A percentile compares a stretch with the other conserved stretches of the same genome.
phyloP scores from a whole-genome alignment of 1,284 basidiomycete species.

The Vanrija pseudolonga region DNA sequence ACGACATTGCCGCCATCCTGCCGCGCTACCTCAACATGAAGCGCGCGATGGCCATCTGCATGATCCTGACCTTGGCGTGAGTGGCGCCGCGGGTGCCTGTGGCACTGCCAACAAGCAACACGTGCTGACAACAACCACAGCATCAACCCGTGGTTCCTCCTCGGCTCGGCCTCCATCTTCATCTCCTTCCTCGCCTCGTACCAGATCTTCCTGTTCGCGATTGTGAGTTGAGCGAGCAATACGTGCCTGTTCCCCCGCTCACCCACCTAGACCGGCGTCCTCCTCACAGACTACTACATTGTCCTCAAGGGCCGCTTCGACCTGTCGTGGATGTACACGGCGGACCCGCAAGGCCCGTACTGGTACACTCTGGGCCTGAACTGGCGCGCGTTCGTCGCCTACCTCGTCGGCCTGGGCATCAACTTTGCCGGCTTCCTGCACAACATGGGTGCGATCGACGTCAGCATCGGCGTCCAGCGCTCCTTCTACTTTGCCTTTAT shows the following conservation, averaged over 20 bases:
- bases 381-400: conserved; percentile 46
- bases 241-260: conserved; percentile 66
- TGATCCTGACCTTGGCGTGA: conserved; percentile 22
- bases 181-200: conserved; percentile 69
- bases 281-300: conserved; percentile 77
- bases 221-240: too few species aligned
- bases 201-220: conserved; percentile 1
- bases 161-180: conserved; percentile 69
- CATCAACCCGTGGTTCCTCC: conserved; percentile 66
- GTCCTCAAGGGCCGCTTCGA: conserved; percentile 66
- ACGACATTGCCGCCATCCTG: conserved; percentile 40
- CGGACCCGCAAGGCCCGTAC: conserved; percentile 47
- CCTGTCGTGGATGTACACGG: conserved; percentile 65
- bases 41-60: conserved; percentile 68
- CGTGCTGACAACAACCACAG: too few species aligned
- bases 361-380: conserved; percentile 68
- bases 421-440: conserved; percentile 33
- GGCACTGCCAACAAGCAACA: conserved; percentile 6
- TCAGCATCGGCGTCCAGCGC: conserved; percentile 14
- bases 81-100: background rate
- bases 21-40: conserved; percentile 79
- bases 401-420: conserved; percentile 23
- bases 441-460: conserved; percentile 23
- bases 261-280: conserved; percentile 59
- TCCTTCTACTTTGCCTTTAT: conserved; percentile 37